A percentile compares a stretch with the other conserved stretches of the same genome.
These are phyloP conservation scores for Lecanicillium sp. DNA, from an alignment of 2,329 filamentous ascomycete genomes.

Conservation along the genomic window DNA sequence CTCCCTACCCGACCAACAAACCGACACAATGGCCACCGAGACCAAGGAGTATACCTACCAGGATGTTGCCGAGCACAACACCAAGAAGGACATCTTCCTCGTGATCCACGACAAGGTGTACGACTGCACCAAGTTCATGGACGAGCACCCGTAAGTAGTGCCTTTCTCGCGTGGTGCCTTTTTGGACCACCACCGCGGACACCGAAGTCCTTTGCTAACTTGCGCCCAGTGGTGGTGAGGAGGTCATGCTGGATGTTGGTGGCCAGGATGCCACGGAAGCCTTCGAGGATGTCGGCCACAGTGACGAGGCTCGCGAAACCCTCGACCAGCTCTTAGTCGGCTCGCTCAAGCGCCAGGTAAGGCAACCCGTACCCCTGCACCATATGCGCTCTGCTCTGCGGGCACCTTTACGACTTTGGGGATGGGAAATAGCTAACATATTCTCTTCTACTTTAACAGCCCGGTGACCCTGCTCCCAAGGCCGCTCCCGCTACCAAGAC, in stretches of 20 bases:
- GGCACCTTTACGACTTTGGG: background rate
- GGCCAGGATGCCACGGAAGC: constrained; percentile 96
- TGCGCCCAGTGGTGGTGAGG: constrained; percentile 76
- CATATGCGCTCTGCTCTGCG: background rate
- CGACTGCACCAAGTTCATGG: constrained; percentile 79
- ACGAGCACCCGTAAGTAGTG: constrained; percentile 80
- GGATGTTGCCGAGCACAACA: constrained; percentile 78
- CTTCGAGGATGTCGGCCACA: constrained; percentile 98
- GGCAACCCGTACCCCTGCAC: constrained; percentile 24
- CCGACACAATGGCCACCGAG: constrained; percentile 22
- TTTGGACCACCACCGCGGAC: background rate
- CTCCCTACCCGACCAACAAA: constrained; percentile 12
- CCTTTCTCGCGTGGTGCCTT: background rate
- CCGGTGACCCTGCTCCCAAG: constrained; percentile 72
- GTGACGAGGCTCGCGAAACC: constrained; percentile 94
- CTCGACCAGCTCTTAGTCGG: constrained; percentile 71
- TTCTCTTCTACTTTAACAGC: constrained; percentile 33
- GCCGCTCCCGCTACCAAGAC: constrained; percentile 40
- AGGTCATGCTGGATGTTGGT: constrained; percentile 91
- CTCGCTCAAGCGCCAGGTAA: constrained; percentile 71
- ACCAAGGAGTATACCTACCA: constrained; percentile 59
- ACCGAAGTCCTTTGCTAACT: background rate
- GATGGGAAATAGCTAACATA: background rate
- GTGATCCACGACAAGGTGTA: constrained; percentile 97
- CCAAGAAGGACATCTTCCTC: constrained; percentile 88